Base-by-base conservation (phyloP, 1,139 yeast genomes). In the Arxiozyma bovina region DNA sequence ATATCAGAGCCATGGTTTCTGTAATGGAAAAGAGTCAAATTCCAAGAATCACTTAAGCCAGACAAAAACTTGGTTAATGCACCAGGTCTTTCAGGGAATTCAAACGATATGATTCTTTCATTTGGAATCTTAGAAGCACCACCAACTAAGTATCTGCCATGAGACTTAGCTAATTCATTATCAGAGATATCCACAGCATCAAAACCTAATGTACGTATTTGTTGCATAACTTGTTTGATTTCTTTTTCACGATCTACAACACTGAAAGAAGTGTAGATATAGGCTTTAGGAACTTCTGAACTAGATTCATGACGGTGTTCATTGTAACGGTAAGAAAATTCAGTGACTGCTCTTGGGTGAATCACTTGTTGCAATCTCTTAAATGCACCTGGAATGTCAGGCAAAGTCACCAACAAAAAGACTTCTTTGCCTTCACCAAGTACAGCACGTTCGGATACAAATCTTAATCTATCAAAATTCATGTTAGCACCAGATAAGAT, bases 391-490 rank as follows among this genome's bases (percentile, higher is more conserved):
- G 97, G 96, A 53, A 75, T 72, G 71, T 93, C 98, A 17, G 98
- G 98, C 59, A 93, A 89, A 45, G 90, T 83, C 11, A 90, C 90
- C 48, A 87, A 82, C 74, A 93, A 77, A 61, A 95, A 93, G 12
- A 90, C 96, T 74, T 93, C 99, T 63, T 85, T 87, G 54, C 98
- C 99, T 71, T 93, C 98, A 74, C 99, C 99, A 30, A 93, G 79
- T 55, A 89, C 95, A 6, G 99, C 97, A 72, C 99, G 85, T 73
- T 93, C 99, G 57, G 96, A 83, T n/a, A 93, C 98, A 70, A 93
- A 93, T 68, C 99, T 80, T 62, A 93, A 77, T 65, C 99, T 80
- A 71, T 91, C 99, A 69, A 93, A 93, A 73, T 94, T 93, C 96
- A 93, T 91, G 72, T 93, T 93, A 42, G 99, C 99, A 57, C 98